Evolutionary conservation across 768 basidiomycete species (phyloP).

Genomic region (Saitozyma podzolica): DNA sequence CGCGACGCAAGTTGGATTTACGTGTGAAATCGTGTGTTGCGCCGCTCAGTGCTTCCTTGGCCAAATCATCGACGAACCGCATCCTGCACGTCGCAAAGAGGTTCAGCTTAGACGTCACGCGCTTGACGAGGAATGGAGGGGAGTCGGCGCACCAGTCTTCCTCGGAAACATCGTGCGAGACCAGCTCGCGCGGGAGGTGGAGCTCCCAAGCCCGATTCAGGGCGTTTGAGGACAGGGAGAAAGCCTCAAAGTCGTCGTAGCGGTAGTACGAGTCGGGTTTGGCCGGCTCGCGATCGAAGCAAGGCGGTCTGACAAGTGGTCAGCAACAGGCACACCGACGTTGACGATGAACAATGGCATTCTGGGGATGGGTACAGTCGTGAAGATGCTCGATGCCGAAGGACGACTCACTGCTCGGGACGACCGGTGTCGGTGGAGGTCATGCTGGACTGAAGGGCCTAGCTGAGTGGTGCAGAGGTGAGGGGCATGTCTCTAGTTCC

Average conservation of each 20-base stretch:
- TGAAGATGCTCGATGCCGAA: conserved; percentile 22
- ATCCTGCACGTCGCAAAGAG: conserved; percentile 14
- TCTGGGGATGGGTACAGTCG: not conserved
- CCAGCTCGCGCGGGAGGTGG: conserved; percentile 36
- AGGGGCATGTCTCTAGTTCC: conserved; percentile 31
- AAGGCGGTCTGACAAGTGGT: conserved; percentile 26
- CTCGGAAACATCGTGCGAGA: conserved; percentile 38
- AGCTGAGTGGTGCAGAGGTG: conserved; percentile 5
- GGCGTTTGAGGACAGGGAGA: conserved; percentile 28
- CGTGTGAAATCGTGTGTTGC: conserved; percentile 20
- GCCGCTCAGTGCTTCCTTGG: conserved; percentile 32
- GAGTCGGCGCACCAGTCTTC: conserved; percentile 38
- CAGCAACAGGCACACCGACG: not conserved
- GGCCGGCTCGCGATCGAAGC: conserved; percentile 44
- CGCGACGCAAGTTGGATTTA: conserved; percentile 11
- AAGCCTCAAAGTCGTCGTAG: conserved; percentile 41
- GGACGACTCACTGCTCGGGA: conserved; percentile 45
- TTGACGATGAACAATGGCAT: conserved; percentile 5
- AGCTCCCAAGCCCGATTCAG: conserved; percentile 41
- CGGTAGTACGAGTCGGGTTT: conserved; percentile 32
- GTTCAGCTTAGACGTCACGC: not conserved
- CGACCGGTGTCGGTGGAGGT: conserved; percentile 13
- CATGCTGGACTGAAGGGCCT: not conserved
- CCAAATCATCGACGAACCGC: conserved; percentile 39
- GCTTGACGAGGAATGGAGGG: not conserved